phyloP scores from a whole-genome alignment of 169 alveolate genomes.

The Eimeria necatrix region DNA sequence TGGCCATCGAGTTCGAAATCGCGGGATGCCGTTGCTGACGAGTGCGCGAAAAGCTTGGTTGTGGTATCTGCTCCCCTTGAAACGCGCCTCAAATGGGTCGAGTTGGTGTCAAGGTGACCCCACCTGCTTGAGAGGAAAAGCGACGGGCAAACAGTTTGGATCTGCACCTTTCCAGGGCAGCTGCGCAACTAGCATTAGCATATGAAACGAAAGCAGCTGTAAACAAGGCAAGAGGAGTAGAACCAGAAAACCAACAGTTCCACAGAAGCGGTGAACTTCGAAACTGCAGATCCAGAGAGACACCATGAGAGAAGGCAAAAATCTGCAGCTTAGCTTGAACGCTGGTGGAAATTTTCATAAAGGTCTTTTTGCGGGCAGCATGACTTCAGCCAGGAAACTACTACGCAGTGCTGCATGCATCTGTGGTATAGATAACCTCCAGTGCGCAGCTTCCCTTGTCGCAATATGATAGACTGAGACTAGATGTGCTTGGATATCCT shows the following conservation, averaged over 20 bases:
- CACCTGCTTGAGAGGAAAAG: no score
- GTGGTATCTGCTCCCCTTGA: no score
- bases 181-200: not conserved
- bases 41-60: no score
- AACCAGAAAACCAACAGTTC: not conserved
- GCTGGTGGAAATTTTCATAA: conserved; percentile 54
- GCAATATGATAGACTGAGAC: not conserved
- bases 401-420: conserved; percentile 52
- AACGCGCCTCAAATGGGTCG: no score
- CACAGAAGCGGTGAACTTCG: not conserved
- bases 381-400: conserved; percentile 50
- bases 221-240: not conserved
- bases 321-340: not conserved
- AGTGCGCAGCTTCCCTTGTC: not conserved
- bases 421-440: conserved; percentile 51
- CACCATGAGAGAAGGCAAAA: no score
- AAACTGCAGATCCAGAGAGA: not conserved
- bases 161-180: not conserved
- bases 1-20: no score
- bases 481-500: no score
- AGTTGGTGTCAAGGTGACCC: no score
- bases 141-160: conserved; percentile 23
- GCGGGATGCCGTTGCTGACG: no score
- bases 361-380: conserved; percentile 4
- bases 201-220: not conserved